Conservation (phyloP, 345 rosid species). For the Populus nigra region DNA sequence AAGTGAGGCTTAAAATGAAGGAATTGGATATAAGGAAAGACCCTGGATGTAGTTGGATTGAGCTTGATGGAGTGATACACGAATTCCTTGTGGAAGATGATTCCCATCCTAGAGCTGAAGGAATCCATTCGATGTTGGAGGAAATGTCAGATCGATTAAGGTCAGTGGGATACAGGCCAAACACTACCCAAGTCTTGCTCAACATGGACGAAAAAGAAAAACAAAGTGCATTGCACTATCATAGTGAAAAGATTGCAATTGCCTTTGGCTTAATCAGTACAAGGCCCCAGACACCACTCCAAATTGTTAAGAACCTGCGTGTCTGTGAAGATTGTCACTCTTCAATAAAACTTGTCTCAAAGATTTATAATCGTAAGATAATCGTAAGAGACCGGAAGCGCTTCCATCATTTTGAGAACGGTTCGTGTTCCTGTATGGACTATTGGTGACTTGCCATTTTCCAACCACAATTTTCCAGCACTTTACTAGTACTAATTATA, state of each 20-base stretch:
- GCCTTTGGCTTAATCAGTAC: constrained; percentile 70
- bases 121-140: constrained; percentile 47
- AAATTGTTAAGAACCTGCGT: constrained; percentile 61
- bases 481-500: no score
- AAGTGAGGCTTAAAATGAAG: constrained; percentile 61
- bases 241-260: constrained; percentile 68
- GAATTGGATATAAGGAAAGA: constrained; percentile 60
- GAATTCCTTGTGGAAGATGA: constrained; percentile 69
- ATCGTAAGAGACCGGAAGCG: constrained; percentile 61
- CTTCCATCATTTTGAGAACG: constrained; percentile 69
- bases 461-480: no score
- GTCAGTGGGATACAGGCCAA: constrained; percentile 48
- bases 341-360: constrained; percentile 59
- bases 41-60: constrained; percentile 77
- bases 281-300: constrained; percentile 38
- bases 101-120: constrained; percentile 49
- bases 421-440: constrained; percentile 62
- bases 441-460: constrained; percentile 18
- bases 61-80: constrained; percentile 53
- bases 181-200: constrained; percentile 50
- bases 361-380: constrained; percentile 46
- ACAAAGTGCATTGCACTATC: constrained; percentile 47
- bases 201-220: constrained; percentile 57
- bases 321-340: constrained; percentile 74
- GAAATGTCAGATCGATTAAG: constrained; percentile 45